phyloP scores from a whole-genome alignment of 495 filamentous ascomycete species.

The Pseudotulostoma volvatum region DNA sequence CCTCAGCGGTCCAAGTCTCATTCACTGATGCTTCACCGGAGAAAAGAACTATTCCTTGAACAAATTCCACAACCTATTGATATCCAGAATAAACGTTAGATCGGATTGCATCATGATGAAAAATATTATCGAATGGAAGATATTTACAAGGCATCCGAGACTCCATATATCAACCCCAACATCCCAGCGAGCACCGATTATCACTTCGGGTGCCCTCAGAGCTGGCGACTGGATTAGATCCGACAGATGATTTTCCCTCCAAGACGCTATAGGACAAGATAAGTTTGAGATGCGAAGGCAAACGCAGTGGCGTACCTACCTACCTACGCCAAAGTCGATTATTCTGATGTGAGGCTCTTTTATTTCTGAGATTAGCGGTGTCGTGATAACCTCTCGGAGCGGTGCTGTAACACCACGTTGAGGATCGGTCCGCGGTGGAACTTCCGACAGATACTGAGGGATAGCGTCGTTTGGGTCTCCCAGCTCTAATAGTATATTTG shows the following conservation, averaged over 20 bases:
- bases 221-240: conserved; percentile 26
- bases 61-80: conserved; percentile 12
- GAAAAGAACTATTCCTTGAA: conserved; percentile 13
- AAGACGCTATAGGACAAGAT: conserved; percentile 12
- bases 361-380: conserved; percentile 11
- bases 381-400: conserved; percentile 14
- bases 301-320: conserved; percentile 4
- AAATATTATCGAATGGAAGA: conserved; percentile 1
- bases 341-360: conserved; percentile 12
- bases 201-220: conserved; percentile 30
- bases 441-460: conserved; percentile 9
- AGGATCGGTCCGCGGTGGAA: conserved; percentile 6
- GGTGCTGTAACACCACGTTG: conserved; percentile 6
- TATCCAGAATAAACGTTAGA: background rate
- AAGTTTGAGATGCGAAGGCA: conserved; percentile 5
- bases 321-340: conserved; percentile 17
- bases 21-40: conserved; percentile 8
- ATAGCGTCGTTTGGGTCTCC: conserved; percentile 7
- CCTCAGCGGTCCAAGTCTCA: conserved; percentile 11
- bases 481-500: conserved; percentile 16
- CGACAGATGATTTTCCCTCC: conserved; percentile 15
- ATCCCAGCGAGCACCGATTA: conserved; percentile 26
- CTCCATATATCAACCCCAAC: conserved; percentile 30
- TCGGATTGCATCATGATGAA: no score
- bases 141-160: conserved; percentile 25